Evolutionary conservation across 2,329 filamentous ascomycete genomes (phyloP), one percentile per base, ranked within the genome.

Genomic region (Penicillium glabrum): DNA sequence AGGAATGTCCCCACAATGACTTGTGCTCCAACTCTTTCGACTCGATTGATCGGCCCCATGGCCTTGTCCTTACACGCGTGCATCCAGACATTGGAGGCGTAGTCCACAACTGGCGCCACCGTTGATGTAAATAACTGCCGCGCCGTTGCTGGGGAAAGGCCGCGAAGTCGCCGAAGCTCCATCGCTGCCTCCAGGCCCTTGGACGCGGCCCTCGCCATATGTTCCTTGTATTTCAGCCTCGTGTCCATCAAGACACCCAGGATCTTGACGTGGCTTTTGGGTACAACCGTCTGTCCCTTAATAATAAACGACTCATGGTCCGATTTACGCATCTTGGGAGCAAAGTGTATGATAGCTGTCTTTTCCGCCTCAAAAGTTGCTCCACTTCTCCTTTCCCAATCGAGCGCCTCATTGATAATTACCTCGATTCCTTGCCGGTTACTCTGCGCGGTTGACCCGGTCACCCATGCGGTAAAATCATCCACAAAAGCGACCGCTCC

Each of bases 311-410:
- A 45, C 50, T 56, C 51, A 44, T 62, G 39, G 29, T 63, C 60
- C 13, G 47, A 56, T 60, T 66, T 66, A 50, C 59, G 35, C 21
- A 46, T 50, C 51, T 65, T 70, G 5, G 69, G 48, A 23, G 52
- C 68, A 55, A 75, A 71, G 61, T 74, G 64, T 63, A 73, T 72
- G 37, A 72, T 67, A 11, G 62, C 61, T 49, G 67, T 75, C 64
- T 75, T 74, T 19, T 68, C 64, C 19, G 63, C 66, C 56, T 72
- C 61, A 60, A 74, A 75, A 10, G 58, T 65, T 26, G 68, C 69
- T 43, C 72, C 65, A 58, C 70, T 72, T 16, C 62, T 66, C 16
- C 51, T 62, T 48, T 67, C 67, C 68, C 62, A 72, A n/a, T 61
- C 61, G 33, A 64, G 52, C 5, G 56, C 62, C 26, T 61, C 24